Conservation (phyloP, 441 rosid species). For the Populus trichocarpa region DNA sequence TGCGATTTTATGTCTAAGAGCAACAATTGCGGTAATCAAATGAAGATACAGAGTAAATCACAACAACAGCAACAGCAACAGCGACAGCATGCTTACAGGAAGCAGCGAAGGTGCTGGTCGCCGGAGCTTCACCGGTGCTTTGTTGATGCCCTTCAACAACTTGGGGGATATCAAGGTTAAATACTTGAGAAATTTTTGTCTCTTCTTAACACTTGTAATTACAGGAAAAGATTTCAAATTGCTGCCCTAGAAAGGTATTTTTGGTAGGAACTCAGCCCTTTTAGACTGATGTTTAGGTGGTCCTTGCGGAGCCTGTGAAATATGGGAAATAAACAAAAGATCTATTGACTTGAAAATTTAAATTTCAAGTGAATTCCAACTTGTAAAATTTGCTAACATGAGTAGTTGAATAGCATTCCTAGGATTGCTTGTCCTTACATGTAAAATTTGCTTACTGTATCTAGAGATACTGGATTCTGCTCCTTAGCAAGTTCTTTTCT, state of each 20-base stretch:
- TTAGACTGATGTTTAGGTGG: not conserved
- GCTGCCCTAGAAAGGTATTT: not conserved
- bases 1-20: slow-evolving; percentile 17
- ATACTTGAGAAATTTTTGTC: not conserved
- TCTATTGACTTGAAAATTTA: slow-evolving; percentile 11
- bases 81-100: slow-evolving; percentile 32
- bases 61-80: slow-evolving; percentile 24
- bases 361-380: not conserved
- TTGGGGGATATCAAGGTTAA: slow-evolving; percentile 88
- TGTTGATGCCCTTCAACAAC: slow-evolving; percentile 71
- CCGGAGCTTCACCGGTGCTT: slow-evolving; percentile 84
- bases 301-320: not conserved
- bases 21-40: slow-evolving; percentile 13
- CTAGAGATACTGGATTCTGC: not conserved
- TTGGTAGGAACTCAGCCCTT: not conserved
- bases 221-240: not conserved
- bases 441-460: no score
- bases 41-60: slow-evolving; percentile 29
- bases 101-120: slow-evolving; percentile 95
- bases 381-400: slow-evolving; percentile 11
- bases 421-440: not conserved
- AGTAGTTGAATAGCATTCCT: not conserved
- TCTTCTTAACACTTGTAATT: not conserved
- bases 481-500: not conserved
- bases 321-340: not conserved